phyloP scores from a whole-genome alignment of 257 asterid genomes.

The Fraxinus pennsylvanica region DNA sequence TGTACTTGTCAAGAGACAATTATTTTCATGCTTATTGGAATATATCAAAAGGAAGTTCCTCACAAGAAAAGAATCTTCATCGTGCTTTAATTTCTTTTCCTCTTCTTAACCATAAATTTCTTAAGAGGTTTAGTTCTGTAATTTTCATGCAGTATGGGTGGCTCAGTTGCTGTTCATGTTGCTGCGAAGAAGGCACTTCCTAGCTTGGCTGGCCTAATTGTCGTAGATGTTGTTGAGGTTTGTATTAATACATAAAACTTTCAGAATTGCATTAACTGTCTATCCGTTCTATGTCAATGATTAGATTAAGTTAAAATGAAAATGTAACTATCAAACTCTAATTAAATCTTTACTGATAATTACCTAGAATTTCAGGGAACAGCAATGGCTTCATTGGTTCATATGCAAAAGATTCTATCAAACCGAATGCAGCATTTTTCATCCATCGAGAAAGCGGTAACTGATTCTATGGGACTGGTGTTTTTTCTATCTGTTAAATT shows the following conservation, averaged over 20 bases:
- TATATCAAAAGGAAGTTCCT: background rate
- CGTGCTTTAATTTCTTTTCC: background rate
- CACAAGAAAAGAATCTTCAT: background rate
- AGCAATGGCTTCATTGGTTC: conserved; percentile 83
- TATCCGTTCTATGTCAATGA: background rate
- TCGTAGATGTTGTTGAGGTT: conserved; percentile 99
- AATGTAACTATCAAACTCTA: conserved; percentile 12
- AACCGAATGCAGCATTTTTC: conserved; percentile 87
- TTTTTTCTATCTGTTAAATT: background rate
- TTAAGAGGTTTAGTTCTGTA: conserved; percentile 9
- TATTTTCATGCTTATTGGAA: background rate
- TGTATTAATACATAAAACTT: conserved; percentile 5
- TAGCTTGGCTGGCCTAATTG: conserved; percentile 78
- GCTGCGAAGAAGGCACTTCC: conserved; percentile 83
- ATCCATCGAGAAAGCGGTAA: conserved; percentile 87
- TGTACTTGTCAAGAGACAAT: no score
- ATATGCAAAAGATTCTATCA: conserved; percentile 90
- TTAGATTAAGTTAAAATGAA: conserved; percentile 12
- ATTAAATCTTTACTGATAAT: conserved; percentile 20
- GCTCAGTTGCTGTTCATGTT: conserved; percentile 84
- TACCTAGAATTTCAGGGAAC: conserved; percentile 72
- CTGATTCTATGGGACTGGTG: conserved; percentile 13
- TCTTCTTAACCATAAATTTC: background rate
- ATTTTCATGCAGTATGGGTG: conserved; percentile 74
- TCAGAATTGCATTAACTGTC: background rate